Evolutionary conservation across 768 basidiomycete genomes (phyloP).

Genomic region (Tricholoma sp.): DNA sequence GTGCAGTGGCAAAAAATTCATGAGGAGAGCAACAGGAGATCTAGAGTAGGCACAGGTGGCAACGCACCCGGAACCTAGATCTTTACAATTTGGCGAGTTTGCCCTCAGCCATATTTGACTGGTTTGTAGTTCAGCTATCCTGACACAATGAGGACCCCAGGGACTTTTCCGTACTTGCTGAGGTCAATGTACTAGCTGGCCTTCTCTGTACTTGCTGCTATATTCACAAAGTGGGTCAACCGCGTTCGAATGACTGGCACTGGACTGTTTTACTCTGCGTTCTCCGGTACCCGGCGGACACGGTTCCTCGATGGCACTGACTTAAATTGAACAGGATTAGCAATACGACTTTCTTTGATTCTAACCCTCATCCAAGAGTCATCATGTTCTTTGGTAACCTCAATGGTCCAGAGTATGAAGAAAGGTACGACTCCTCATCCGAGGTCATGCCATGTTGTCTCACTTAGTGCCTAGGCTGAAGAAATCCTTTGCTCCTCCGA

Average conservation of each 20-base stretch:
- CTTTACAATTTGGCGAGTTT: too few relatives aligned
- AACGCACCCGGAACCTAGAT: too few relatives aligned
- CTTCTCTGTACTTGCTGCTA: too few relatives aligned
- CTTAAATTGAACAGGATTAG: slow-evolving; percentile 6
- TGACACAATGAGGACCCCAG: too few relatives aligned
- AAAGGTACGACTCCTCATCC: slow-evolving; percentile 20
- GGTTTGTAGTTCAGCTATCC: too few relatives aligned
- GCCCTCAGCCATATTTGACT: too few relatives aligned
- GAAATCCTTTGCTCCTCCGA: slow-evolving; percentile 45
- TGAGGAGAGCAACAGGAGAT: too few relatives aligned
- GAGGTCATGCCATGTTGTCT: neutral
- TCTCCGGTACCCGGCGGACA: slow-evolving; percentile 3
- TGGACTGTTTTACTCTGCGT: slow-evolving; percentile 4
- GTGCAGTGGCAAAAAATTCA: too few relatives aligned
- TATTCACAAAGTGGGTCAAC: too few relatives aligned
- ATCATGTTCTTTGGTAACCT: slow-evolving; percentile 21
- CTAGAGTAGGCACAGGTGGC: too few relatives aligned
- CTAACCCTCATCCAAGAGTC: slow-evolving; percentile 3
- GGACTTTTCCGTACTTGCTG: too few relatives aligned
- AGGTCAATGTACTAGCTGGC: too few relatives aligned
- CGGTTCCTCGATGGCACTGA: neutral
- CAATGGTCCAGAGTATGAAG: slow-evolving; percentile 38
- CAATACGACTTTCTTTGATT: neutral
- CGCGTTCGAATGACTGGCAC: neutral
- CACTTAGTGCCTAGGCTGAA: slow-evolving; percentile 25